Percentiles rank a stretch among this genome's conserved stretches.
Evolutionary conservation across 2,329 filamentous ascomycete species (phyloP).

Genomic region (Zelopaecilomyces penicillatus): DNA sequence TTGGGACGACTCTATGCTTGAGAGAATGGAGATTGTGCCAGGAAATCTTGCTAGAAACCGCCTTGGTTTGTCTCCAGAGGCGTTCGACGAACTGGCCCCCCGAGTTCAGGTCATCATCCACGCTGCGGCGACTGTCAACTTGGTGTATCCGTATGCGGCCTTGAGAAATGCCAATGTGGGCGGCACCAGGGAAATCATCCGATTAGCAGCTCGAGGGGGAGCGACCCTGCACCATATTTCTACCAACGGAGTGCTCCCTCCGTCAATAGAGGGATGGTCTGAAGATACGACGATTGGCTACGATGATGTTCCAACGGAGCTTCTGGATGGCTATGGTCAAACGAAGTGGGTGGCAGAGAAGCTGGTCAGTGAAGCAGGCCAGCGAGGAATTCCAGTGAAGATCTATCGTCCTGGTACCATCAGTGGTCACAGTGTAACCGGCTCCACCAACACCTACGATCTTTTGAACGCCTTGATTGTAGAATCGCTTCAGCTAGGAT

Average conservation of each 20-base stretch:
- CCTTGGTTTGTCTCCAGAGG: constrained; percentile 58
- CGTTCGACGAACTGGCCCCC: constrained; percentile 55
- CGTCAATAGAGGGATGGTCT: constrained; percentile 60
- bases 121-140: constrained; percentile 68
- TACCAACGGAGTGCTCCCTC: constrained; percentile 70
- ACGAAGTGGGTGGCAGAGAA: constrained; percentile 77
- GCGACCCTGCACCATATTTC: constrained; percentile 73
- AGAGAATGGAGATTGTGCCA: constrained; percentile 67
- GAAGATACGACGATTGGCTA: constrained; percentile 61
- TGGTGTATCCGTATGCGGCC: constrained; percentile 75
- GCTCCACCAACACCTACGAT: constrained; percentile 72
- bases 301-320: constrained; percentile 58
- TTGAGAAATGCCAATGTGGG: constrained; percentile 66
- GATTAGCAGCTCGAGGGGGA: constrained; percentile 57
- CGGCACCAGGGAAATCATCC: constrained; percentile 69
- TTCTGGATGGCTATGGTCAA: constrained; percentile 68
- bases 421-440: constrained; percentile 66
- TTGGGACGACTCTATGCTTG: constrained; percentile 69
- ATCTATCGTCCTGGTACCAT: constrained; percentile 71
- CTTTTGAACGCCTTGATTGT: constrained; percentile 67
- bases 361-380: constrained; percentile 60
- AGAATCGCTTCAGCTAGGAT: constrained; percentile 66
- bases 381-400: constrained; percentile 60
- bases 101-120: constrained; percentile 68
- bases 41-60: constrained; percentile 63